Conservation (phyloP, 31 red algal species). For the Pterothamnion heteromorphum region DNA sequence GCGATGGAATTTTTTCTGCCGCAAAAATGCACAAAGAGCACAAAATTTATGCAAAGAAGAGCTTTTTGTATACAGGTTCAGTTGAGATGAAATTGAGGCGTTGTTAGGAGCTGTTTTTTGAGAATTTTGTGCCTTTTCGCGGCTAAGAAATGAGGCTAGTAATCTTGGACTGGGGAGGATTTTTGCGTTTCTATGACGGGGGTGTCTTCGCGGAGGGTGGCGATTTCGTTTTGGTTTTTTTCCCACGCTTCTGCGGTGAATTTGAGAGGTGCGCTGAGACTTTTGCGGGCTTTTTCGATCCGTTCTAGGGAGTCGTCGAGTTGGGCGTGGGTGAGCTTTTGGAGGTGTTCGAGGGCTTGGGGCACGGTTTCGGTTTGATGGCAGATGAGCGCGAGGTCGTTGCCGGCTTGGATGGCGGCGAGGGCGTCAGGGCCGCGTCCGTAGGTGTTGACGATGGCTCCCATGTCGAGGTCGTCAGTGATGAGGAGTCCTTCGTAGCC, state of each 20-base stretch:
- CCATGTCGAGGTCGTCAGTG: constrained; percentile 33
- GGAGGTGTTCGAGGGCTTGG: background rate
- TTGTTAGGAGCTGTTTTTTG: too few relatives aligned
- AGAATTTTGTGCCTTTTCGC: too few relatives aligned
- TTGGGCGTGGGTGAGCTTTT: background rate
- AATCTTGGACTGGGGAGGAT: background rate
- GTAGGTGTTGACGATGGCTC: constrained; percentile 33
- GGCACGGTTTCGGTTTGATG: background rate
- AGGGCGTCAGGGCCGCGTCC: background rate
- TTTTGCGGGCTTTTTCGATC: background rate
- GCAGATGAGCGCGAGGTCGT: background rate
- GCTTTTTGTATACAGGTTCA: too few relatives aligned
- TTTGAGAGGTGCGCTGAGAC: background rate
- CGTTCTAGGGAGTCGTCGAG: background rate
- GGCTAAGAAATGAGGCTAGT: too few relatives aligned
- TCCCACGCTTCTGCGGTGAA: constrained; percentile 4
- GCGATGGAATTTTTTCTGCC: too few relatives aligned
- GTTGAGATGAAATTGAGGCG: too few relatives aligned
- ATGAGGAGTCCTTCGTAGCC: background rate
- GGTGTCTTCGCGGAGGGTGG: background rate
- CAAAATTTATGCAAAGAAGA: too few relatives aligned
- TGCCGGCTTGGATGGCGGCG: background rate
- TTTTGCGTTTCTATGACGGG: background rate
- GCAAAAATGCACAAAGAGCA: too few relatives aligned
- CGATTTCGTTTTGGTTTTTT: background rate